Conservation (phyloP, 768 basidiomycete genomes). For the Mycena kentingensis region DNA sequence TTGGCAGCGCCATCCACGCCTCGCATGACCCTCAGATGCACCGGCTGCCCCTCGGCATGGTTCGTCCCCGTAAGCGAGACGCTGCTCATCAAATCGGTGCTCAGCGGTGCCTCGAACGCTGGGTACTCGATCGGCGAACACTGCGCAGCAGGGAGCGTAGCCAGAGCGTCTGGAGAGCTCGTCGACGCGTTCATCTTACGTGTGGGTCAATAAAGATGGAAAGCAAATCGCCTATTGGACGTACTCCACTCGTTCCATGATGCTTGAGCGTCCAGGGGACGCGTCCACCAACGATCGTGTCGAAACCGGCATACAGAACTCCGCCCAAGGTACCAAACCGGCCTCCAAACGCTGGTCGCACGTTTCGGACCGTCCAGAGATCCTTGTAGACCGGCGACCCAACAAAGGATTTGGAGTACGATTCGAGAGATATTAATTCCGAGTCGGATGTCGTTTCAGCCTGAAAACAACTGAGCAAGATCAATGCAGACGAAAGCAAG, state of each 20-base stretch:
- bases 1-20: neutral
- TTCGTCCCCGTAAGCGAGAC: conserved; percentile 91
- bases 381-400: conserved; percentile 86
- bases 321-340: conserved; percentile 84
- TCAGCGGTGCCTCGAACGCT: conserved; percentile 81
- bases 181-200: conserved; percentile 19
- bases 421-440: conserved; percentile 58
- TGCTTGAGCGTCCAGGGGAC: conserved; percentile 93
- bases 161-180: conserved; percentile 57
- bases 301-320: conserved; percentile 85
- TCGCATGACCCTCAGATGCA: conserved; percentile 74
- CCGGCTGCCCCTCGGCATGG: conserved; percentile 94
- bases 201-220: neutral
- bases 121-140: conserved; percentile 85
- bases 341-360: conserved; percentile 87
- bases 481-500: neutral
- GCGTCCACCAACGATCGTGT: conserved; percentile 81
- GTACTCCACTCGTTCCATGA: conserved; percentile 38
- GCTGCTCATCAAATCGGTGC: conserved; percentile 91
- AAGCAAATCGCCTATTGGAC: conserved; percentile 1
- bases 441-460: conserved; percentile 25
- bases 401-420: conserved; percentile 69
- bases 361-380: conserved; percentile 86
- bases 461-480: neutral
- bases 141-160: conserved; percentile 67